phyloP scores from a whole-genome alignment of 352 stramenopile species.

The Labyrinthula sp. region DNA sequence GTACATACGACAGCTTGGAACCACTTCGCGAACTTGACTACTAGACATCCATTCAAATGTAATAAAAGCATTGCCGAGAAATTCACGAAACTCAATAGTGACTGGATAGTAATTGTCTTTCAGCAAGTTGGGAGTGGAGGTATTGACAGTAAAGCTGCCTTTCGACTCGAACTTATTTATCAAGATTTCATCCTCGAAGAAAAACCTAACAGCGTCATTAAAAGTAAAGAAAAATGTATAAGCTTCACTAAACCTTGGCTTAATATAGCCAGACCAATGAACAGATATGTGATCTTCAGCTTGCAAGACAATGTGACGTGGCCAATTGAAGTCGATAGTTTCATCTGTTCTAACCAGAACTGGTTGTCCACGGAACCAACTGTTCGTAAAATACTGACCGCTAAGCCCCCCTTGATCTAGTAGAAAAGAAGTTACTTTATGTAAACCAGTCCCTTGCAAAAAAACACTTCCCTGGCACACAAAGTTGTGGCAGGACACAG shows the following conservation, averaged over 20 bases:
- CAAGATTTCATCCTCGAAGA: constrained; percentile 51
- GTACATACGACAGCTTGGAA: constrained; percentile 61
- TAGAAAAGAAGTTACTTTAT: too few species aligned
- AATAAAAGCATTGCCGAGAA: constrained; percentile 53
- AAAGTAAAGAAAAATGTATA: constrained; percentile 60
- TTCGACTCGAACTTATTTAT: constrained; percentile 59
- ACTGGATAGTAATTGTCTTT: constrained; percentile 54
- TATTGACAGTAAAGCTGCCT: constrained; percentile 41
- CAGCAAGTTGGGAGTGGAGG: constrained; percentile 41
- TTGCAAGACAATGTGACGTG: constrained; percentile 58
- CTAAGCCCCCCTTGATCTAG: constrained; percentile 51
- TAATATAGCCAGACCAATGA: constrained; percentile 69
- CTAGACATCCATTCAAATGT: constrained; percentile 59
- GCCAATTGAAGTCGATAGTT: constrained; percentile 70
- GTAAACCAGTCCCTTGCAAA: too few species aligned
- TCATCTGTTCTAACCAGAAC: constrained; percentile 57
- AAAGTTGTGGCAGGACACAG: too few species aligned
- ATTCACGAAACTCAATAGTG: constrained; percentile 74
- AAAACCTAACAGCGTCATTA: constrained; percentile 66
- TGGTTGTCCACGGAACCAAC: constrained; percentile 64
- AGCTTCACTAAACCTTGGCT: constrained; percentile 58
- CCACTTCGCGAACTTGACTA: constrained; percentile 57
- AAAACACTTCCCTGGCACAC: too few species aligned
- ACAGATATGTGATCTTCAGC: constrained; percentile 76
- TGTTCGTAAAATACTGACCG: constrained; percentile 81